Conservation (phyloP, 2,329 filamentous ascomycete genomes). For the Rutstroemia sp. region DNA sequence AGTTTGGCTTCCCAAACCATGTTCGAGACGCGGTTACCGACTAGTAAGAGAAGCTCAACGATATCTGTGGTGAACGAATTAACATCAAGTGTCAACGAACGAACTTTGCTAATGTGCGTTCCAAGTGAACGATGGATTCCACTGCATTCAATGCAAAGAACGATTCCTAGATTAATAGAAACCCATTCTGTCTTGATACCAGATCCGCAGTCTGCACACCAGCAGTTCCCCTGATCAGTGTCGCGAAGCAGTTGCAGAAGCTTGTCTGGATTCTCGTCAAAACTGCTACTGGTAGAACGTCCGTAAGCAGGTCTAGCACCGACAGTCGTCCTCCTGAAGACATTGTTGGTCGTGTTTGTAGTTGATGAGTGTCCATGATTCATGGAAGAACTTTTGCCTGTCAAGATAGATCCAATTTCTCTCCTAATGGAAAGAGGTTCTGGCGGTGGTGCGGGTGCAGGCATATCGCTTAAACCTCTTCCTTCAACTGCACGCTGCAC, state of each 20-base stretch:
- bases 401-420: constrained; percentile 88
- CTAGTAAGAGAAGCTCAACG: constrained; percentile 81
- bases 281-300: constrained; percentile 61
- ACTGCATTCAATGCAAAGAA: constrained; percentile 96
- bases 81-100: constrained; percentile 90
- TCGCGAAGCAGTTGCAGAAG: constrained; percentile 82
- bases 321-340: constrained; percentile 82
- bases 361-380: constrained; percentile 39
- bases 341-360: constrained; percentile 42
- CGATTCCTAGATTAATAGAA: constrained; percentile 92
- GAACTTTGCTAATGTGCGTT: constrained; percentile 95
- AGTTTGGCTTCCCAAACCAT: constrained; percentile 91
- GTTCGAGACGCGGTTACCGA: constrained; percentile 93
- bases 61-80: constrained; percentile 96
- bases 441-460: constrained; percentile 31
- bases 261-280: constrained; percentile 77
- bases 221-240: constrained; percentile 84
- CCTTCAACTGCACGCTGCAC: constrained; percentile 92
- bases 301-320: constrained; percentile 73
- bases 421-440: constrained; percentile 54
- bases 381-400: constrained; percentile 78
- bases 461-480: constrained; percentile 51
- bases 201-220: constrained; percentile 91
- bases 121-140: constrained; percentile 94
- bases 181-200: constrained; percentile 96